Evolutionary conservation across 1,139 yeast genomes (phyloP).

Genomic region (Blastobotrys malaysiensis): DNA sequence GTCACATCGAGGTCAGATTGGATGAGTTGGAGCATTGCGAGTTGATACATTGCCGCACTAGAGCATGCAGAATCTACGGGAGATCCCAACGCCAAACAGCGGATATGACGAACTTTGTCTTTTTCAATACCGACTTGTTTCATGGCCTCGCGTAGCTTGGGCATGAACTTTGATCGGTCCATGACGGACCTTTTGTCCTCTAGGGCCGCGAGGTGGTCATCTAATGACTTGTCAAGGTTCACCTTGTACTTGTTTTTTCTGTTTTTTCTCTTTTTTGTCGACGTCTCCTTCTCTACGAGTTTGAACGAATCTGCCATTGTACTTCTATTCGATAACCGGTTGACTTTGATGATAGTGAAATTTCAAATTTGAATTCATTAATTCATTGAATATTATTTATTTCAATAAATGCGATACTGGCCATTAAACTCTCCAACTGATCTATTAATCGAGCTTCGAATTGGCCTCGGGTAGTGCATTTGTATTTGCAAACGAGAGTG

Average conservation of each 20-base stretch:
- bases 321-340: too few species aligned
- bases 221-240: conserved; percentile 20
- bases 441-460: too few species aligned
- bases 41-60: conserved; percentile 55
- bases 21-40: conserved; percentile 49
- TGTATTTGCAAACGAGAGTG: too few species aligned
- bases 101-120: conserved; percentile 30
- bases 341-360: not conserved
- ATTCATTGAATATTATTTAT: not conserved
- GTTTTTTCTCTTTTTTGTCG: conserved; percentile 7
- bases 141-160: conserved; percentile 7
- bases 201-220: conserved; percentile 19
- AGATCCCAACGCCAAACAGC: conserved; percentile 72
- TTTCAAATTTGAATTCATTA: not conserved
- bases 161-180: conserved; percentile 14
- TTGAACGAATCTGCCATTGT: conserved; percentile 6
- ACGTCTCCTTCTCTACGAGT: conserved; percentile 7
- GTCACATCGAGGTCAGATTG: conserved; percentile 26
- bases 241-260: conserved; percentile 15
- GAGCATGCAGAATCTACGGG: conserved; percentile 44
- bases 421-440: too few species aligned
- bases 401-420: not conserved
- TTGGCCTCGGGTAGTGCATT: too few species aligned
- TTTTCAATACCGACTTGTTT: conserved; percentile 5
- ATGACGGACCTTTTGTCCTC: conserved; percentile 12